These are phyloP conservation scores for Nicotiana attenuata DNA, from an alignment of 257 asterid species.

Conservation along the genomic window DNA sequence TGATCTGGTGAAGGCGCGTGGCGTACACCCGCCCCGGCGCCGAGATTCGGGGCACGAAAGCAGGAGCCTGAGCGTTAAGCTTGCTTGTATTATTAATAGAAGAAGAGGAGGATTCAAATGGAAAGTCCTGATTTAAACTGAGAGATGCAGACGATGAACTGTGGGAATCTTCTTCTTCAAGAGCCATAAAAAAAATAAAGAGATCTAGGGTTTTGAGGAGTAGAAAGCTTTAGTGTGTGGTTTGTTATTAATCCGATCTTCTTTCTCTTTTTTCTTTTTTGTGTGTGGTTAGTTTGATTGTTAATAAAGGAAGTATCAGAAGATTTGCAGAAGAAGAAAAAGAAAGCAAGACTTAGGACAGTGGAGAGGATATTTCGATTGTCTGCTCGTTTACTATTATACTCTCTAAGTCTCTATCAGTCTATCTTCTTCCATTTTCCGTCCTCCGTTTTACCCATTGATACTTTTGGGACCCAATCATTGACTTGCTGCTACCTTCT, in stretches of 20 bases:
- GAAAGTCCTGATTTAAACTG: neutral
- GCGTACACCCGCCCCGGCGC: conserved; percentile 9
- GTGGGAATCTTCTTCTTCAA: conserved; percentile 5
- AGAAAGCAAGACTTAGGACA: no score
- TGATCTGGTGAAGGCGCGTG: conserved; percentile 5
- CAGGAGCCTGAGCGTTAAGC: conserved; percentile 81
- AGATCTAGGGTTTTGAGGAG: neutral
- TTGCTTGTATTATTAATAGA: conserved; percentile 13
- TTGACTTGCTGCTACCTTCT: no score
- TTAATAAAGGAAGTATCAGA: no score
- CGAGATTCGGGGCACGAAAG: conserved; percentile 56
- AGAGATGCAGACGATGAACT: neutral
- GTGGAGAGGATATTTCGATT: no score
- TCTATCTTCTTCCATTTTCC: no score
- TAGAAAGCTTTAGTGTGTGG: neutral
- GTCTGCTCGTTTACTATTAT: no score
- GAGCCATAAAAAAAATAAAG: neutral
- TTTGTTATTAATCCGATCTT: neutral
- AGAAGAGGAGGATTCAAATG: neutral
- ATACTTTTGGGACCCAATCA: no score
- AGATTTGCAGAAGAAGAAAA: no score
- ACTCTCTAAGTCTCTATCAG: no score
- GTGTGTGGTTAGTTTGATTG: neutral
- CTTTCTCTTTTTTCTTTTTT: no score
- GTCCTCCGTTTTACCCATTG: no score